Base-by-base conservation (phyloP, 2,329 filamentous ascomycete species). In the Celoporthe dispersa region DNA sequence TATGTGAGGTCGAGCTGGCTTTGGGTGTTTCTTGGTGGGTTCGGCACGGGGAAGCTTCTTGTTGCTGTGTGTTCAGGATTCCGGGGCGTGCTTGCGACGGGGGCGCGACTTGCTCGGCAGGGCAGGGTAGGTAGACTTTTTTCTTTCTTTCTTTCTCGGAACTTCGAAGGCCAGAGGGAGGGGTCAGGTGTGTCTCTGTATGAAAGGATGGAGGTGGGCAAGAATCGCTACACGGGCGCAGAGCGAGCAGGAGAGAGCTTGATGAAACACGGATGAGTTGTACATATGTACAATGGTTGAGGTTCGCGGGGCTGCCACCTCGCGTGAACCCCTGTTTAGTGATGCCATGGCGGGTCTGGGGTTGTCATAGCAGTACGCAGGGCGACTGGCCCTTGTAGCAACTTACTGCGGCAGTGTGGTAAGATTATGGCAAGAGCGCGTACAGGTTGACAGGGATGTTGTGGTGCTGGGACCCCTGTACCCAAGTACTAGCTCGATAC, bases 181-280 rank as follows among this genome's bases (percentile, higher is more conserved):
- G 4, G 37, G 44, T 8, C 44, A 48, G 44, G 44, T n/a, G 44
- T 48, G 19, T n/a, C 44, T n/a, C 19, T 48, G 16, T 48, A 22
- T n/a, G 3, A 22, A 48, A 16, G 14, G n/a, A n/a, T n/a, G 22
- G 44, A 48, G 22, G 7, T n/a, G 44, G 44, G 22, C 44, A n/a
- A 22, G 19, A 9, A n/a, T 48, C 8, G 22, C 2, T 48, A 48
- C 22, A n/a, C 44, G 44, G 44, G 22, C 22, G 3, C 11, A 22
- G 44, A n/a, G 22, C 44, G 22, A 48, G 44, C 44, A 11, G 1
- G 22, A 48, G 44, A 48, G 19, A 48, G 44, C 22, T 48, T n/a
- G 44, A n/a, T 48, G 44, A n/a, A 48, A 48, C 44, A 48, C 44
- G 44, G 44, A 48, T 48, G 44, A n/a, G 44, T n/a, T 48, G 44